These are phyloP conservation scores for Mucor lusitanicus DNA, from an alignment of 371 early-diverging fungal species.

Conservation along the genomic window DNA sequence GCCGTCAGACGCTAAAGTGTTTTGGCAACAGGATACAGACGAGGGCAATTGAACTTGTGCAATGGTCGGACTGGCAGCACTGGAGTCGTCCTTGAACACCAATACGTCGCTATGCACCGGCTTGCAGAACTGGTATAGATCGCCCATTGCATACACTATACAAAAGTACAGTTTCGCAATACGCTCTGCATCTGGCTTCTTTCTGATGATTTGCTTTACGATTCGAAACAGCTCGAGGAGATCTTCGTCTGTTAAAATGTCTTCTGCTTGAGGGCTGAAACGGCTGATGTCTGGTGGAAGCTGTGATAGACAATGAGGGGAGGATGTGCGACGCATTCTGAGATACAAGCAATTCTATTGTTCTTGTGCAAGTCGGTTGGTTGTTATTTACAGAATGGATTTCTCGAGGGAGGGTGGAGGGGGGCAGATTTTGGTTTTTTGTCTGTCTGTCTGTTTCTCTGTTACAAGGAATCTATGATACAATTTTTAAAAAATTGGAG, in stretches of 20 bases:
- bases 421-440: not conserved
- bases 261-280: slow-evolving; percentile 44
- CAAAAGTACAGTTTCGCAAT: slow-evolving; percentile 50
- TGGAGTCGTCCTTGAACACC: slow-evolving; percentile 32
- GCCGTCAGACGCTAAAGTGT: slow-evolving; percentile 4
- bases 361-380: not conserved
- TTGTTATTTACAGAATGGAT: not conserved
- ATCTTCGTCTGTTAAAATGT: slow-evolving; percentile 51
- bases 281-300: slow-evolving; percentile 5
- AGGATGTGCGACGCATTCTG: slow-evolving; percentile 3
- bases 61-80: not conserved
- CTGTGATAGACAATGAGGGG: slow-evolving; percentile 11
- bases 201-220: slow-evolving; percentile 41
- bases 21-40: slow-evolving; percentile 18
- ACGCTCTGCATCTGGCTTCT: slow-evolving; percentile 39
- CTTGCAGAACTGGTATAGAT: slow-evolving; percentile 38
- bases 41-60: slow-evolving; percentile 21
- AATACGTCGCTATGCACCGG: slow-evolving; percentile 37
- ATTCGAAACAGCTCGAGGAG: slow-evolving; percentile 48
- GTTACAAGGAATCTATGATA: not conserved
- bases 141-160: slow-evolving; percentile 47
- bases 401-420: not conserved
- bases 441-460: not conserved
- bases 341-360: not conserved
- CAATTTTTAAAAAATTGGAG: not conserved